A percentile compares a stretch with the other conserved stretches of the same genome.
Evolutionary conservation across 371 early-diverging fungal species (phyloP).

Genomic region (Lichtheimia ramosa): DNA sequence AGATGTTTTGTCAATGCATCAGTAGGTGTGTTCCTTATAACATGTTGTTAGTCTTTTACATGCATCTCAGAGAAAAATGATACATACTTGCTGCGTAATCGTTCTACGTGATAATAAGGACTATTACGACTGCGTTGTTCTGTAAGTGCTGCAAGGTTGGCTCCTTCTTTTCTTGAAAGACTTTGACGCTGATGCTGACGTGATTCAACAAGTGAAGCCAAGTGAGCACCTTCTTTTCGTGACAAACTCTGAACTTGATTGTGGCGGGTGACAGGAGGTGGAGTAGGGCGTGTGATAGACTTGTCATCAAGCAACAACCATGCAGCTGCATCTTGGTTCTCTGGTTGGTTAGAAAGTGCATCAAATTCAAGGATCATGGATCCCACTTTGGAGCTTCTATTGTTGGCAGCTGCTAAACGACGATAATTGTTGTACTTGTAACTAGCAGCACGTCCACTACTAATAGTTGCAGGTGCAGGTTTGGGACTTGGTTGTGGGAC

Average conservation of each 20-base stretch:
- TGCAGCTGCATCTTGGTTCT: conserved; percentile 27
- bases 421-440: conserved; percentile 33
- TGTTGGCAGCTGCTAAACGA: conserved; percentile 15
- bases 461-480: background rate
- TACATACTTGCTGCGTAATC: conserved; percentile 36
- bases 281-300: background rate
- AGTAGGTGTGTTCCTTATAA: conserved; percentile 31
- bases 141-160: conserved; percentile 10
- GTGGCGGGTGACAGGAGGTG: conserved; percentile 7
- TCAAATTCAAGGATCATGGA: conserved; percentile 53
- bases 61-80: background rate
- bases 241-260: conserved; percentile 24
- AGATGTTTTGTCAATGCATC: conserved; percentile 54
- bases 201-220: conserved; percentile 17
- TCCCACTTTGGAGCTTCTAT: conserved; percentile 39
- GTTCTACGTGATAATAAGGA: conserved; percentile 45
- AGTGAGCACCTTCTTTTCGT: conserved; percentile 33
- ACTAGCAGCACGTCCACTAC: conserved; percentile 31
- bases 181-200: no score
- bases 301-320: conserved; percentile 45
- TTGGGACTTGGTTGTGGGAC: background rate
- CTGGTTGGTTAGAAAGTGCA: conserved; percentile 34
- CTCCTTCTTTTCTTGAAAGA: background rate
- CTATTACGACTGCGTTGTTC: conserved; percentile 30
- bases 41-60: background rate